Base-by-base conservation (phyloP, 495 filamentous ascomycete species). In the Extremus antarcticus region DNA sequence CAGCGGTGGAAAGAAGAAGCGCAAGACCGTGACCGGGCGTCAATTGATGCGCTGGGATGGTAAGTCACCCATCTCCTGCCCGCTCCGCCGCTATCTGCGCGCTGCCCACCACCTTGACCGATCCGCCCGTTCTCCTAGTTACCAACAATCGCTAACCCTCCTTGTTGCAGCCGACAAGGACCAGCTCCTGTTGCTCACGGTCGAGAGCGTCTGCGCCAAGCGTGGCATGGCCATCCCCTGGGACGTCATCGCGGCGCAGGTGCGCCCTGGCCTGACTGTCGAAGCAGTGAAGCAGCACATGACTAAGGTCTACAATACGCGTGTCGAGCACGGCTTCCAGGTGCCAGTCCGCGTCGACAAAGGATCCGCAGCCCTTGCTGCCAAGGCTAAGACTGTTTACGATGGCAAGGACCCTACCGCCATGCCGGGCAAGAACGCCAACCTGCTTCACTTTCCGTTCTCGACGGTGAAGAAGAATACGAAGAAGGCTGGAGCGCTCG, bases 201-300 rank as follows among this genome's bases (percentile, higher is more conserved):
- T 53, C 38, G 59, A 62, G 38, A 19, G 46, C n/a, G 47, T 51
- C 35, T 58, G 59, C 47, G 25, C 43, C 11, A 25, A 11, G 20
- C 10, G 32, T 3, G 55, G 55, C 32, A 39, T 58, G 3, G 16
- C 46, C 22, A 48, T 62, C 10, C 59, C 59, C 16, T 62, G 59
- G 59, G 51, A 58, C 43, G 19, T 39, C 11, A 38, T 62, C n/a
- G 55, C 55, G 21, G 4, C 17, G n/a, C 19, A 3, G 25, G 55
- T 7, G 40, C 13, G 7, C 23, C 24, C 21, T 22, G n/a, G 17
- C 22, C 7, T 58, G 43, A 55, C 55, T 38, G 59, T 55, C 3
- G 59, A 62, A 38, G 59, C 55, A 21, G 38, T 62, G 32, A 62
- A 62, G 59, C 59, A 62, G 48, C 59, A 62, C 41, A 21, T 62